Evolutionary conservation across 768 basidiomycete species (phyloP), one percentile per base, ranked within the genome.

Genomic region (Amanita pseudoporphyria): DNA sequence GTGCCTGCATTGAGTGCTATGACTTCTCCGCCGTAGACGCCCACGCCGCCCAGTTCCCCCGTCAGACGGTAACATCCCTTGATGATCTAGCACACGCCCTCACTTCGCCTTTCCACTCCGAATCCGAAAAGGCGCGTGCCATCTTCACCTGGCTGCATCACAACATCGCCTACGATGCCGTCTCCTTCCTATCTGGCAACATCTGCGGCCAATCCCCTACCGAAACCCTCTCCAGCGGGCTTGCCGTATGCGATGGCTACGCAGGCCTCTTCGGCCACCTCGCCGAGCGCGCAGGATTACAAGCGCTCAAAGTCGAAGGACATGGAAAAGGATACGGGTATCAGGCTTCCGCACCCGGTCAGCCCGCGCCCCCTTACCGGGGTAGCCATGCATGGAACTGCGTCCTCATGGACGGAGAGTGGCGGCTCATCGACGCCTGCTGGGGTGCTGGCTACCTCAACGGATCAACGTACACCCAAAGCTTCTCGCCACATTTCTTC

Each of bases 331-430:
- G 74, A 18, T 63, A 66, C 31, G 73, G 73, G 33, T 72, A 71
- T 51, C 47, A 50, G 24, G 56, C 67, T 13, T 58, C 66, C 10
- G 51, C 41, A 5, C 63, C 66, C 12, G 67, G 57, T 32, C 60
- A 61, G 35, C 67, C 63, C 10, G 50, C 65, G 9, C 73, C 73
- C n/a, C 56, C 60, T 21, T 65, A 65, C 55, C 56, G 60, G 10
- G 59, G 57, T n/a, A 69, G 69, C 53, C 74, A 76, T 54, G 74
- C 73, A 10, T 76, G 74, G 74, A 74, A 74, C 51, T 70, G 67
- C 56, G 65, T 72, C 9, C 59, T 64, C 21, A 59, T 72, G 57
- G 68, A 72, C 54, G 70, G 64, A 39, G 65, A 69, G 49, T 76
- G 74, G 73, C 65, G 64, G 19, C 62, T 76, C 26, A 59, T 76